Evolutionary conservation across 148 eudicot genomes (phyloP), one percentile per base, ranked within the genome.

Genomic region (Pharnaceum exiguum): DNA sequence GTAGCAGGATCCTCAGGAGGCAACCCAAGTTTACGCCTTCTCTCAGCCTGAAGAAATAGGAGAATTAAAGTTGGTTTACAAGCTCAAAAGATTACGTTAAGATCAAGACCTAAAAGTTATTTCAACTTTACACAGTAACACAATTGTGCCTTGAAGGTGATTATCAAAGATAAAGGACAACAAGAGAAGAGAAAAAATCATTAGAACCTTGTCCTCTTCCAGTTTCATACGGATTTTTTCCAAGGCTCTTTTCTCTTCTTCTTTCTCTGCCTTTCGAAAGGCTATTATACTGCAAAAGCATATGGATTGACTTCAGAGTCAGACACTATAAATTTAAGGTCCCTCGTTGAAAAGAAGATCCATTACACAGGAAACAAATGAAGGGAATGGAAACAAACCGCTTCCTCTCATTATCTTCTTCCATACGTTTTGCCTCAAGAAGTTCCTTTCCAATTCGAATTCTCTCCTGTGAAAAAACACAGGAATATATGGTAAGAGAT

Each of bases 321-420:
- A 21, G 36, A 25, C 35, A 55, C 23, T 18, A 48, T 60, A 6
- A 50, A 35, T 7, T 24, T 19, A 5, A 13, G 21, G 21, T 36
- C 55, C 55, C 23, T 31, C 32, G 13, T 19, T 7, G 2, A 16
- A 46, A 16, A 28, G 24, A 52, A 55, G 40, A 17, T 8, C 4
- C 17, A 63, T 24, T n/a, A 44, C 32, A 47, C 70, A 37, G 42
- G 57, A 75, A 60, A 64, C 9, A 35, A 55, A 7, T 42, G 9
- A 12, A 62, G 48, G 43, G 43, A 54, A 46, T 23, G 24, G 66
- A 69, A 31, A 50, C 86, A 54, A 29, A 94, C 99, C 99, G 95
- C 65, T 94, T 94, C 77, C 99, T 86, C 77, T 86, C 99, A 71
- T 94, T 94, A 0, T 89, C 96, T 76, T 94, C 96, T 79, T 94